phyloP scores from a whole-genome alignment of 2,329 filamentous ascomycete species.

The Kalmusia sp. region DNA sequence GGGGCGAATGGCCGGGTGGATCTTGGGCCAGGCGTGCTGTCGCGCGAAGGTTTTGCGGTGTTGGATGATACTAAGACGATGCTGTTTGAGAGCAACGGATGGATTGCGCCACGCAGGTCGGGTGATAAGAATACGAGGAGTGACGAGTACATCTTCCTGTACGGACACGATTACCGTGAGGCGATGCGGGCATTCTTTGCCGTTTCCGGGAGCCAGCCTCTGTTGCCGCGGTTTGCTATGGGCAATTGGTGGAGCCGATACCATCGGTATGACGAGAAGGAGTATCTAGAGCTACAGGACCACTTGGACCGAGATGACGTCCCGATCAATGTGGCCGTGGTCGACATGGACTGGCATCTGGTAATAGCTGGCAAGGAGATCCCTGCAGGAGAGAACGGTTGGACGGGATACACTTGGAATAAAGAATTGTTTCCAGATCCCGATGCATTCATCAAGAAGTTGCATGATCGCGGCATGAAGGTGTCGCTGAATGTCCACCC shows the following conservation, averaged over 20 bases:
- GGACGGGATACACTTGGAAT: constrained; percentile 71
- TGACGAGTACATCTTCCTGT: constrained; percentile 67
- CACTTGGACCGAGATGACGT: constrained; percentile 59
- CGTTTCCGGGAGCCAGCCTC: constrained; percentile 63
- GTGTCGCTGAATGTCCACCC: constrained; percentile 69
- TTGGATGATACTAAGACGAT: constrained; percentile 64
- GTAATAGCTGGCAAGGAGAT: constrained; percentile 50
- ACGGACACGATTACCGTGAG: constrained; percentile 63
- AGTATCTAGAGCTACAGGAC: constrained; percentile 66
- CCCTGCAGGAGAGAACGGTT: constrained; percentile 52
- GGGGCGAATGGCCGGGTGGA: constrained; percentile 58
- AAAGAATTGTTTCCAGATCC: constrained; percentile 65
- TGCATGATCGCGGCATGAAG: constrained; percentile 62
- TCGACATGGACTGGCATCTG: constrained; percentile 73
- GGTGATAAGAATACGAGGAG: constrained; percentile 62
- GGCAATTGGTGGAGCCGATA: constrained; percentile 74
- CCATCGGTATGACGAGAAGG: constrained; percentile 62
- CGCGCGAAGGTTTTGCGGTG: constrained; percentile 58
- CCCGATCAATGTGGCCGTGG: constrained; percentile 65
- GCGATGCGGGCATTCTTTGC: constrained; percentile 63
- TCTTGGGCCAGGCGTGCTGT: constrained; percentile 60
- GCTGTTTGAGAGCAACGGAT: constrained; percentile 63
- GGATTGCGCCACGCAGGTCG: constrained; percentile 56
- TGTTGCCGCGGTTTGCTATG: constrained; percentile 64
- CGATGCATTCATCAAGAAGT: constrained; percentile 55